Conservation (phyloP, 1,284 basidiomycete species). For the Leccinum pachyderme region DNA sequence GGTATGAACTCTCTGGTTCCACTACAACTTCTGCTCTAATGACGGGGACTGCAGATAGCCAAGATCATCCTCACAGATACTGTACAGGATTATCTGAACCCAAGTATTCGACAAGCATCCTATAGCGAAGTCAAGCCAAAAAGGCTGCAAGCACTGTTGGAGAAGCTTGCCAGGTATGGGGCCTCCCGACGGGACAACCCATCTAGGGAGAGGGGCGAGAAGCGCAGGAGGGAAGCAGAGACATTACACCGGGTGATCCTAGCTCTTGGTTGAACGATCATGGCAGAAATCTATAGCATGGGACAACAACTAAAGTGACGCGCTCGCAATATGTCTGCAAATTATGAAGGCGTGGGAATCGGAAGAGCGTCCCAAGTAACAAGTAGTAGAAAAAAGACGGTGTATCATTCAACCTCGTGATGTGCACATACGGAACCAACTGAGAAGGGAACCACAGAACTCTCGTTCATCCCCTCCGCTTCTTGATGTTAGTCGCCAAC, state of each 20-base stretch:
- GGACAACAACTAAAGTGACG: slow-evolving; percentile 2
- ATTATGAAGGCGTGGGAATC: slow-evolving; percentile 8
- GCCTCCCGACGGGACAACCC: slow-evolving; percentile 56
- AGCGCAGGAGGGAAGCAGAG: slow-evolving; percentile 78
- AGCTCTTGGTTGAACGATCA: slow-evolving; percentile 1
- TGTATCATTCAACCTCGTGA: slow-evolving; percentile 39
- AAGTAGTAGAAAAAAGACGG: slow-evolving; percentile 26
- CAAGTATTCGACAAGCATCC: slow-evolving; percentile 68
- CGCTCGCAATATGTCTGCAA: slow-evolving; percentile 6
- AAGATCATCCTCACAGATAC: slow-evolving; percentile 73
- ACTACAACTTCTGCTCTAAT: slow-evolving; percentile 6
- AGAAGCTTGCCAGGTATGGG: slow-evolving; percentile 76
- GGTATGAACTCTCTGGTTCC: slow-evolving; percentile 45
- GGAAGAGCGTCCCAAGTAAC: slow-evolving; percentile 28
- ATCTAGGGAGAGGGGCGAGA: slow-evolving; percentile 64
- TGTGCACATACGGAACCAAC: slow-evolving; percentile 47
- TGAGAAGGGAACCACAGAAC: slow-evolving; percentile 32
- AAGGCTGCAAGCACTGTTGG: slow-evolving; percentile 71
- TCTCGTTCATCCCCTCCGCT: slow-evolving; percentile 64
- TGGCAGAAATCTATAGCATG: slow-evolving; percentile 20
- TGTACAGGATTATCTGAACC: slow-evolving; percentile 78
- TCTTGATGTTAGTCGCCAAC: slow-evolving; percentile 84
- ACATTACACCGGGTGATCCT: slow-evolving; percentile 52
- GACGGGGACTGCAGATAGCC: slow-evolving; percentile 55
- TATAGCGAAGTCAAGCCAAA: slow-evolving; percentile 75